Base-by-base conservation (phyloP, 106 monocot genomes). In the Dendrobium officinale region DNA sequence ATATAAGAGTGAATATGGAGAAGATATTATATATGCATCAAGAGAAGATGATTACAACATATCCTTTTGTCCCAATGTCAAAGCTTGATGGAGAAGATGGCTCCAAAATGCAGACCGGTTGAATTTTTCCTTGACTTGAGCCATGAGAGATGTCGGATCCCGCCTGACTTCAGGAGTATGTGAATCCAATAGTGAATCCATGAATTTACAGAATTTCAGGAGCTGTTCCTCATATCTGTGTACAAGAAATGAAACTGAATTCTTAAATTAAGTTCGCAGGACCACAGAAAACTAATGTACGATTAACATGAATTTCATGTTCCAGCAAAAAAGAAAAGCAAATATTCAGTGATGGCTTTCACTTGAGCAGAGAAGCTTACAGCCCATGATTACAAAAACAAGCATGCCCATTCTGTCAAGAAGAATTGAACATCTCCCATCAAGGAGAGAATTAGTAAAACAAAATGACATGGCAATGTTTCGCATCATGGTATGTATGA, bases 141-240 rank as follows among this genome's bases (percentile, higher is more conserved):
- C 85, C 48, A 83, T 74, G 75, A 93, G 77, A 22, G 93, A 90
- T 49, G n/a, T 18, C 2, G 19, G 29, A 54, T 85, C 86, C 68
- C 85, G 90, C 79, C 80, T 85, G 55, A 79, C 17, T 81, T 93
- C 93, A 18, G 93, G 93, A 18, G 93, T 75, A 58, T 79, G 83
- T 20, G 88, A 85, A 81, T 93, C 90, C 66, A 93, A 74, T 17
- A 93, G 31, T 77, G 77, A 85, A 85, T 93, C 88, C 90, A 93
- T 93, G 54, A 93, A 85, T 26, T 81, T 78, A 70, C 90, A 85
- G 59, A 88, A 90, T 55, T 84, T 86, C 73, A 86, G 77, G 29
- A 93, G 83, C 83, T 90, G 86, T 58, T 90, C 68, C 72, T 90
- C 93, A 82, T 93, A 93, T 58, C 93, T 93, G 67, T 72, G 84